phyloP scores from a whole-genome alignment of 345 rosid species.

The Populus nigra region DNA sequence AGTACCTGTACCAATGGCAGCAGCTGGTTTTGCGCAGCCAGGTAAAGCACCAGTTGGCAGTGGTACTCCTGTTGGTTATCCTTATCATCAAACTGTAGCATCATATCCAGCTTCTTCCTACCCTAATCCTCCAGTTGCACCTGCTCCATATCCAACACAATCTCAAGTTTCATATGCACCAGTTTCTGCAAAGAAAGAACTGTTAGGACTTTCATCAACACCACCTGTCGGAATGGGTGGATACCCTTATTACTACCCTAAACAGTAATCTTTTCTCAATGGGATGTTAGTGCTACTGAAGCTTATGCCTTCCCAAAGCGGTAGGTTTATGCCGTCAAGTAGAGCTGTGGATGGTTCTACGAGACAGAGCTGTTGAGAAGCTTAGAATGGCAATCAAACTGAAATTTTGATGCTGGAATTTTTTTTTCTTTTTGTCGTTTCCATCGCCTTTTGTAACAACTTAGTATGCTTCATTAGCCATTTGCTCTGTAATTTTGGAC shows the following conservation, averaged over 20 bases:
- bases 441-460: neutral
- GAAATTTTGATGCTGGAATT: neutral
- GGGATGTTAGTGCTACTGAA: neutral
- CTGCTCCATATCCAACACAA: slow-evolving; percentile 37
- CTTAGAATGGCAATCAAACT: neutral
- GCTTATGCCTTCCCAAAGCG: neutral
- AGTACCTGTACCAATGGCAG: slow-evolving; percentile 31
- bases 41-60: slow-evolving; percentile 37
- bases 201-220: slow-evolving; percentile 28
- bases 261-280: slow-evolving; percentile 4
- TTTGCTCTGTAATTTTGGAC: neutral
- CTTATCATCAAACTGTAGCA: slow-evolving; percentile 40
- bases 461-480: neutral
- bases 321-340: neutral
- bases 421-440: no score
- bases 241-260: slow-evolving; percentile 39
- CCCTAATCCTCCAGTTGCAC: slow-evolving; percentile 40
- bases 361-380: neutral
- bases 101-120: slow-evolving; percentile 41
- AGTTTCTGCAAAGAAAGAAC: slow-evolving; percentile 39
- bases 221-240: slow-evolving; percentile 50
- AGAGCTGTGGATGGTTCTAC: neutral
- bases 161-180: slow-evolving; percentile 35
- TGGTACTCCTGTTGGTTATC: slow-evolving; percentile 35
- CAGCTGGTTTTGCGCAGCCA: slow-evolving; percentile 47